These are phyloP conservation scores for Parascedosporium putredinis DNA, from an alignment of 2,329 filamentous ascomycete species.

Conservation along the genomic window DNA sequence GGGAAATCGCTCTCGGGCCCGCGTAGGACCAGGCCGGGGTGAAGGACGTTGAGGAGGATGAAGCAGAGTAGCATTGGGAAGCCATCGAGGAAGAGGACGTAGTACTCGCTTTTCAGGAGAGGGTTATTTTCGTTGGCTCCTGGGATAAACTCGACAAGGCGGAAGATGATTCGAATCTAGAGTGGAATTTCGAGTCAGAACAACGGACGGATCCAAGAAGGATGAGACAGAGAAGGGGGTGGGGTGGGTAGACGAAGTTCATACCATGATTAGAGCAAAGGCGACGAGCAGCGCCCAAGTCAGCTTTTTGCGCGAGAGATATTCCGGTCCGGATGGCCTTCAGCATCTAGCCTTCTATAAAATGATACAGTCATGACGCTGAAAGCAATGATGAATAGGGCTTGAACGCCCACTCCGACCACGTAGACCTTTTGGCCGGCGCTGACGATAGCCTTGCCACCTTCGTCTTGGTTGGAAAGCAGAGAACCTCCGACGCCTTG, in stretches of 20 bases:
- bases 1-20: slow-evolving; percentile 33
- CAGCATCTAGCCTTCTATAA: slow-evolving; percentile 18
- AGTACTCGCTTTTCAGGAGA: slow-evolving; percentile 39
- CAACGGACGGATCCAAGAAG: background rate
- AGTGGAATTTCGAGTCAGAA: background rate
- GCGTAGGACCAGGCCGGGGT: slow-evolving; percentile 32
- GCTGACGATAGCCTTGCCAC: slow-evolving; percentile 16
- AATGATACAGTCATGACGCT: slow-evolving; percentile 23
- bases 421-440: slow-evolving; percentile 29
- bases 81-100: slow-evolving; percentile 40
- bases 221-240: background rate
- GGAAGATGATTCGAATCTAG: slow-evolving; percentile 48
- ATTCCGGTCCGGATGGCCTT: slow-evolving; percentile 12
- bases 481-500: slow-evolving; percentile 30
- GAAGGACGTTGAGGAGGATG: slow-evolving; percentile 27
- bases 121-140: slow-evolving; percentile 32
- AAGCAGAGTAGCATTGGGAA: slow-evolving; percentile 43
- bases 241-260: slow-evolving; percentile 8
- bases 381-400: slow-evolving; percentile 28
- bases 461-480: slow-evolving; percentile 19
- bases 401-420: slow-evolving; percentile 26
- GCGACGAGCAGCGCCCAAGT: slow-evolving; percentile 23
- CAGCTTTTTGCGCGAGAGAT: slow-evolving; percentile 22
- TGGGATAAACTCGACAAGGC: slow-evolving; percentile 43
- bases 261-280: slow-evolving; percentile 25